Base-by-base conservation (phyloP, 805 yeast genomes). In the Wickerhamiella occidentalis region DNA sequence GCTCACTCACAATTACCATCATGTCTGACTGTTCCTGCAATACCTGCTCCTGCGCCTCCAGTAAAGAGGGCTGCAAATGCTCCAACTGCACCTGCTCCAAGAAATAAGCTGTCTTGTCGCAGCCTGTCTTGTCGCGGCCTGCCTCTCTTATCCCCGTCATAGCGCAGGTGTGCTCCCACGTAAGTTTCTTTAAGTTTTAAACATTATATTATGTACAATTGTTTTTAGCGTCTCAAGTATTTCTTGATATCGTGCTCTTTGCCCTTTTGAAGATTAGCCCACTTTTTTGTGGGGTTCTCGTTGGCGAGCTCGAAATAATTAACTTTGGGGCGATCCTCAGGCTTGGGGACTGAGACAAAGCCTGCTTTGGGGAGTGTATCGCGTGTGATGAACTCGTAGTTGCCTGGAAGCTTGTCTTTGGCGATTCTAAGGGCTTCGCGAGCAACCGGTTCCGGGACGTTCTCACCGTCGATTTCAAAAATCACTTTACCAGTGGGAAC, bases 401-500 rank as follows among this genome's bases (percentile, higher is more conserved):
- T 75, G 13, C 97, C 97, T 0, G 98, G 98, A 51, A 92, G 74
- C 63, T 90, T 90, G 54, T 80, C 86, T 40, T 90, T 82, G 3
- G 96, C 96, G 64, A 86, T 83, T 64, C 95, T 76, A 59, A 73
- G 75, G 0, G 94, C 92, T 58, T 90, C 96, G 58, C 84, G 77
- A 22, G 96, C 97, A 19, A 85, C 85, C 56, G 77, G 79, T 62
- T 85, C 95, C 66, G 92, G 97, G 58, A 90, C 74, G 54, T 76
- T 70, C 15, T 79, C 81, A 54, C 82, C 83, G 28, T 66, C 71
- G 61, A 88, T 78, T 69, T 92, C 98, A 61, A 88, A 86, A 19
- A 88, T 71, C 38, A 92, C 79, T 62, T 87, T 88, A 3, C 98
- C 98, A 0, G 96, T 88, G 37, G 97, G 94, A 12, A 92, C 92